Evolutionary conservation across 73 alveolate genomes (phyloP).

Genomic region (Loxodes magnus): DNA sequence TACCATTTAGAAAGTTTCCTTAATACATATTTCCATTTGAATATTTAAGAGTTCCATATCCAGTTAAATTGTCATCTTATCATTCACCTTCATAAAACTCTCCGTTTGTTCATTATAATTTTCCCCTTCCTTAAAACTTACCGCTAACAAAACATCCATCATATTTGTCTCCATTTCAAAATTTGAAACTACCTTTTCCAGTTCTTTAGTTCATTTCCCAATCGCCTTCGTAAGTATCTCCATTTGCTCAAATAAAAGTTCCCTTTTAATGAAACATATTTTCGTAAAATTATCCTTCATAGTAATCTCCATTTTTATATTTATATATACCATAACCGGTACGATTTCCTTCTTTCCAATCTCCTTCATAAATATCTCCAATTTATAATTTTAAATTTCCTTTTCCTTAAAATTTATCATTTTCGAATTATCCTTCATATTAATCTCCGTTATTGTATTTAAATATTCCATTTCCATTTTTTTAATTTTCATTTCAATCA

Average conservation of each 20-base stretch:
- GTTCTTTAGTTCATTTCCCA: neutral
- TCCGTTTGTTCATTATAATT: neutral
- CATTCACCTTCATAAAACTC: neutral
- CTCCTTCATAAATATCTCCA: neutral
- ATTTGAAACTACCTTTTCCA: neutral
- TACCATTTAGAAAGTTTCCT: neutral
- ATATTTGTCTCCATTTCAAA: slow-evolving; percentile 1
- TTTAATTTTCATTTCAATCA: neutral
- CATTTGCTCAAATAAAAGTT: neutral
- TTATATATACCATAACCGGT: neutral
- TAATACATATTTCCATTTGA: neutral
- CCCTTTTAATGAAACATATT: slow-evolving; percentile 1
- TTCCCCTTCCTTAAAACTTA: slow-evolving; percentile 11
- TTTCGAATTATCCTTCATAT: slow-evolving; percentile 1
- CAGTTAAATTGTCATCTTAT: too few species aligned
- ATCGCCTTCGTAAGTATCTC: neutral
- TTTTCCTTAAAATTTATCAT: slow-evolving; percentile 6
- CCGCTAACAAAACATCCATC: neutral
- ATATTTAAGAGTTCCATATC: neutral
- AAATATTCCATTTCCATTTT: neutral
- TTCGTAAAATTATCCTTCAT: neutral
- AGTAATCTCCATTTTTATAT: neutral
- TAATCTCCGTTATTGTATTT: neutral
- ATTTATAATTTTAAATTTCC: slow-evolving; percentile 2
- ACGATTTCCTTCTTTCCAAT: slow-evolving; percentile 1